These are phyloP conservation scores for Juglanconis juglandina DNA, from an alignment of 2,329 filamentous ascomycete species.

Conservation along the genomic window DNA sequence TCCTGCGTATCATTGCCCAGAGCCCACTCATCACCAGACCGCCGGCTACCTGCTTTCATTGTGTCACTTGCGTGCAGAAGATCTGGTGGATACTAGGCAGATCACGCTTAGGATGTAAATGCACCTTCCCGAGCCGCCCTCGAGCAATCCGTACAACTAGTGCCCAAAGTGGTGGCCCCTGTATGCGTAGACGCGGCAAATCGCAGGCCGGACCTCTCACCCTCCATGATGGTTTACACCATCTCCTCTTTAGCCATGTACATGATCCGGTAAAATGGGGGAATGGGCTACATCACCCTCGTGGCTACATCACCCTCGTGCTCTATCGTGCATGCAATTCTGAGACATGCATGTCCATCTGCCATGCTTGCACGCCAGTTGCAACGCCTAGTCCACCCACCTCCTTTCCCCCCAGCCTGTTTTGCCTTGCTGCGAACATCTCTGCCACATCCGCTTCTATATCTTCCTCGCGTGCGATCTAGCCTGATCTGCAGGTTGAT, in stretches of 20 bases:
- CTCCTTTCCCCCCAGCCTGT: neutral
- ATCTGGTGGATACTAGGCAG: neutral
- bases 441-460: too few relatives aligned
- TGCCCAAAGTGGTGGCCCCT: neutral
- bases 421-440: neutral
- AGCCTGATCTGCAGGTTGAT: neutral
- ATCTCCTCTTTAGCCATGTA: neutral
- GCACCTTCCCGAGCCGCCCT: slow-evolving; percentile 2
- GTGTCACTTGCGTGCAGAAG: neutral
- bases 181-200: neutral
- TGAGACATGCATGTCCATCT: slow-evolving; percentile 4
- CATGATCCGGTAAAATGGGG: neutral
- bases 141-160: neutral
- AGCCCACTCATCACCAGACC: neutral
- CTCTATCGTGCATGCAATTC: neutral
- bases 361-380: neutral
- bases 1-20: neutral
- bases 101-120: neutral
- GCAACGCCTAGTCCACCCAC: neutral
- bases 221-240: neutral
- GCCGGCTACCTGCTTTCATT: neutral
- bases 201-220: neutral
- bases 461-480: neutral
- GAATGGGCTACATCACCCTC: too few relatives aligned
- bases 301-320: too few relatives aligned